Conservation (phyloP, 305 asterid genomes). For the Solanum hybrid region DNA sequence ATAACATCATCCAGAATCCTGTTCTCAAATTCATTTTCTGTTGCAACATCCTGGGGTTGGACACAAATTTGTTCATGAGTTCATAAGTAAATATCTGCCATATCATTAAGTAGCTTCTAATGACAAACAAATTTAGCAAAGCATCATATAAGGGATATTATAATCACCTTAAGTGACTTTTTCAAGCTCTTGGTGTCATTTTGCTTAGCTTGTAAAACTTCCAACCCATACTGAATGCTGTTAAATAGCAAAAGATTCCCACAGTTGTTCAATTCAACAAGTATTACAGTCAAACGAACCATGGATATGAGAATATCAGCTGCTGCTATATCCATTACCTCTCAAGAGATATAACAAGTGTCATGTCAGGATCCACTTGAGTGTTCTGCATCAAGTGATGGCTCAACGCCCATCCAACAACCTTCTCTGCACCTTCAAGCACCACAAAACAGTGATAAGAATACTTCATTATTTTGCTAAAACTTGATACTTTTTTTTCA, state of each 20-base stretch:
- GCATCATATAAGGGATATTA: background rate
- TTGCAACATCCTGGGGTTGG: conserved; percentile 14
- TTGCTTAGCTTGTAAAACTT: conserved; percentile 40
- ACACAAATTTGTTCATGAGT: background rate
- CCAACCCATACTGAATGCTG: conserved; percentile 64
- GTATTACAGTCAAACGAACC: background rate
- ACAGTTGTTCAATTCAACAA: background rate
- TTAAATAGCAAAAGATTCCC: conserved; percentile 6
- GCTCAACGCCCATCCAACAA: conserved; percentile 71
- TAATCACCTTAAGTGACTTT: conserved; percentile 49
- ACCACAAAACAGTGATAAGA: conserved; percentile 9
- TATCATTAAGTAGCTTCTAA: background rate
- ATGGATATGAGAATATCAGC: background rate
- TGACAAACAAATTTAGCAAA: background rate
- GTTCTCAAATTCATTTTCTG: conserved; percentile 21
- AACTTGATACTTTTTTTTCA: background rate
- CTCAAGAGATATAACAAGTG: conserved; percentile 40
- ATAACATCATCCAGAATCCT: conserved; percentile 20
- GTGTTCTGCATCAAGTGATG: conserved; percentile 45
- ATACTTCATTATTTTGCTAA: background rate
- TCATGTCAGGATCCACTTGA: conserved; percentile 32
- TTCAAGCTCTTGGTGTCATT: conserved; percentile 54
- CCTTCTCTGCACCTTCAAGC: conserved; percentile 64
- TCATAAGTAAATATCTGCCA: background rate
- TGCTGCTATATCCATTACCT: conserved; percentile 32